These are phyloP conservation scores for Cladorrhinum sp. DNA, from an alignment of 2,329 filamentous ascomycete genomes.

Conservation along the genomic window DNA sequence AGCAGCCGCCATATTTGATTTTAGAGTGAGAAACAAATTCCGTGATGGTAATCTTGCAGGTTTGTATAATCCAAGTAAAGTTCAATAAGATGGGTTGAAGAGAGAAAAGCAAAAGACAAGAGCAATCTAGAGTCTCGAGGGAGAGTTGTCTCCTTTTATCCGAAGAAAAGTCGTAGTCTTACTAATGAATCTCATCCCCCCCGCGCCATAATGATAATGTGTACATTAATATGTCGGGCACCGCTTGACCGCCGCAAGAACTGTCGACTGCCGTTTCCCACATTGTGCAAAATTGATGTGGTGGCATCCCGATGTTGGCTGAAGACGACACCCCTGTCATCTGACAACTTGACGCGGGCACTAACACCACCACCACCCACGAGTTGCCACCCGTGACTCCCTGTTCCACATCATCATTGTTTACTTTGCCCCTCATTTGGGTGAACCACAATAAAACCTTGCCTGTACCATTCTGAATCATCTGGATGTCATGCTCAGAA, in stretches of 20 bases:
- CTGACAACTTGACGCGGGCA: neutral
- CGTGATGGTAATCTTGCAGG: neutral
- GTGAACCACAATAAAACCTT: too few relatives aligned
- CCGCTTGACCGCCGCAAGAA: neutral
- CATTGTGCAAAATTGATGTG: neutral
- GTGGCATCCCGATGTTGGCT: conserved; percentile 9
- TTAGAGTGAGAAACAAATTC: neutral
- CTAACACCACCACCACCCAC: neutral
- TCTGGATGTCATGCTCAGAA: too few relatives aligned
- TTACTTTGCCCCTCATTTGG: neutral
- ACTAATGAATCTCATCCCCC: too few relatives aligned
- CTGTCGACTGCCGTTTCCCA: conserved; percentile 11
- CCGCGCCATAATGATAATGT: too few relatives aligned
- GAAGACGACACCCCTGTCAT: neutral
- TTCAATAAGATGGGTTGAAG: too few relatives aligned
- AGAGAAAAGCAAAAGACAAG: too few relatives aligned
- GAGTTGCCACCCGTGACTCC: neutral
- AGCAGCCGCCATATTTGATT: conserved; percentile 33
- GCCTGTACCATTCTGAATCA: neutral
- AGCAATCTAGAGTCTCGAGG: too few relatives aligned
- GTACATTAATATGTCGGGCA: neutral
- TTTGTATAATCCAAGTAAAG: neutral
- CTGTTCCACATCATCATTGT: neutral
- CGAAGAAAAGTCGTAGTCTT: too few relatives aligned
- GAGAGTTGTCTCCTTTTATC: too few relatives aligned